A percentile compares a stretch with the other conserved stretches of the same genome.
These are phyloP conservation scores for Dioscorea dumetorum DNA, from an alignment of 106 monocot species.

Conservation along the genomic window DNA sequence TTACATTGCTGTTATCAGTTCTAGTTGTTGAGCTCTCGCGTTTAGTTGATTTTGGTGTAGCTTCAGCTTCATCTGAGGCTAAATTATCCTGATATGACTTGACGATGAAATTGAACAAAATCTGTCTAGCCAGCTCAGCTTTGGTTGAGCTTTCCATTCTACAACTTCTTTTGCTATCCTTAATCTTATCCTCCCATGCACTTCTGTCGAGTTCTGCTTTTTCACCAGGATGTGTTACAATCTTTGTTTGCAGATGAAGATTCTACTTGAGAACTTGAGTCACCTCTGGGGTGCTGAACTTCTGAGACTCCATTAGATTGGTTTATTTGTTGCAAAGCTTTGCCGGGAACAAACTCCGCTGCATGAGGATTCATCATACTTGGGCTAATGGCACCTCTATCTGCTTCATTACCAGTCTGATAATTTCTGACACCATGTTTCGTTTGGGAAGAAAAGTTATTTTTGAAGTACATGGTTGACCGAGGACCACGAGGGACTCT, in stretches of 20 bases:
- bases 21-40: slow-evolving; percentile 6
- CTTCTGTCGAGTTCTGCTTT: slow-evolving; percentile 18
- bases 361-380: slow-evolving; percentile 92
- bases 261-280: slow-evolving; percentile 4
- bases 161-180: slow-evolving; percentile 28
- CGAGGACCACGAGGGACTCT: slow-evolving; percentile 71
- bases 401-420: slow-evolving; percentile 15
- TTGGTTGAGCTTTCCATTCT: slow-evolving; percentile 18
- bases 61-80: slow-evolving; percentile 17
- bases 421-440: slow-evolving; percentile 27
- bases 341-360: slow-evolving; percentile 76
- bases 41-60: slow-evolving; percentile 4
- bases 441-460: slow-evolving; percentile 44
- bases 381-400: slow-evolving; percentile 11
- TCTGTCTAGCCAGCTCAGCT: slow-evolving; percentile 74
- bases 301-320: slow-evolving; percentile 5
- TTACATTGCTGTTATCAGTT: neutral
- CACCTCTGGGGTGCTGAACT: slow-evolving; percentile 2
- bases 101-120: slow-evolving; percentile 83
- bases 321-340: slow-evolving; percentile 31
- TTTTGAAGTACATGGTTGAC: slow-evolving; percentile 55
- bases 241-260: slow-evolving; percentile 5
- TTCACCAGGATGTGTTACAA: slow-evolving; percentile 11
- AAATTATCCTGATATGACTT: slow-evolving; percentile 58
- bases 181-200: slow-evolving; percentile 13